A percentile compares a stretch with the other conserved stretches of the same genome.
Conservation (phyloP, 2,329 filamentous ascomycete species). For the Fusarium aywerte region DNA sequence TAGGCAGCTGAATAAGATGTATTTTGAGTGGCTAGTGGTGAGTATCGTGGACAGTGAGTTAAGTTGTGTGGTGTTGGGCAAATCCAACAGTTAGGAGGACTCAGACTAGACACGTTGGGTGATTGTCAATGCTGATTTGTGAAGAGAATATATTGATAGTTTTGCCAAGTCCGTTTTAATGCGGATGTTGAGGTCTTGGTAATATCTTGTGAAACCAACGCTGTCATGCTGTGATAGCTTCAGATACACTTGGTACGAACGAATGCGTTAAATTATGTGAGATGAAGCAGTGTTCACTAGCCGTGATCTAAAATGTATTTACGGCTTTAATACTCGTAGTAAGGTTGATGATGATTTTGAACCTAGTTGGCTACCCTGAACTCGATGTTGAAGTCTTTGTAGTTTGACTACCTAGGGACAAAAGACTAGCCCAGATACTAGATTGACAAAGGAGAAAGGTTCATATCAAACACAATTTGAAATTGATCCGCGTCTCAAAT, state of each 20-base stretch:
- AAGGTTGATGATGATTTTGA: no score
- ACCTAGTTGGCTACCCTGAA: not conserved
- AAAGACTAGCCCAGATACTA: no score
- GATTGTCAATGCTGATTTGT: not conserved
- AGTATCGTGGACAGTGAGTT: not conserved
- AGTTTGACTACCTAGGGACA: no score
- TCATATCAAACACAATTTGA: not conserved
- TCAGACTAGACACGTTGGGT: not conserved
- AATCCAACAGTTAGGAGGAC: not conserved
- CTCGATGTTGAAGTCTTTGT: no score
- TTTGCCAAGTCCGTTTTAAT: not conserved
- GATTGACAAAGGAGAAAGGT: no score
- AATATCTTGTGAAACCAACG: not conserved
- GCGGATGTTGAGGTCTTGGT: not conserved
- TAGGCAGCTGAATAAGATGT: slow-evolving; percentile 50
- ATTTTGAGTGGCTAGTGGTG: slow-evolving; percentile 44
- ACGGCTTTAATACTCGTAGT: no score
- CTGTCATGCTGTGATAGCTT: not conserved
- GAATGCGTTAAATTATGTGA: not conserved
- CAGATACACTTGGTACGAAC: not conserved
- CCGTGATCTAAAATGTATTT: no score
- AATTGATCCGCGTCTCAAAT: not conserved
- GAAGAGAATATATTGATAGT: not conserved
- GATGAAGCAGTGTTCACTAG: not conserved
- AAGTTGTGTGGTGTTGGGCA: not conserved